A percentile compares a stretch with the other conserved stretches of the same genome.
Conservation (phyloP, 768 basidiomycete species). For the Mycena venus region DNA sequence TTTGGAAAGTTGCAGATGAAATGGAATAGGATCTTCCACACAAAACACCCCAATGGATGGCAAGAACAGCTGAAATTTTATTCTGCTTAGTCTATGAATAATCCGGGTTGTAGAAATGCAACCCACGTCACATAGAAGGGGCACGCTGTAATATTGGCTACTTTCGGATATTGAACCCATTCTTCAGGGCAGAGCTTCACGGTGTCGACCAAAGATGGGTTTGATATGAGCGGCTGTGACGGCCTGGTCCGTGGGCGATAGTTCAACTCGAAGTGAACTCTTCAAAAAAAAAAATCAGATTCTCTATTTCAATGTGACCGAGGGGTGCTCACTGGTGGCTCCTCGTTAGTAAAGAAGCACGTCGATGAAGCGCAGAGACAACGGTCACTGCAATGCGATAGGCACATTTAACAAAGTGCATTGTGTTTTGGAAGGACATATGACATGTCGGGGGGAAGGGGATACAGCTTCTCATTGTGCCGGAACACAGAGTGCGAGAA, state of each 20-base stretch:
- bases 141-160: background rate
- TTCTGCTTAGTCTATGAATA: background rate
- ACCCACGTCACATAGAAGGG: slow-evolving; percentile 8
- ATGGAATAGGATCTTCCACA: background rate
- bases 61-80: slow-evolving; percentile 2
- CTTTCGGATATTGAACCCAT: slow-evolving; percentile 1
- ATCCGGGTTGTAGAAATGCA: background rate
- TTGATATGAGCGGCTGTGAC: slow-evolving; percentile 4
- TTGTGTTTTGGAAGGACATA: background rate
- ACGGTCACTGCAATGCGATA: slow-evolving; percentile 17
- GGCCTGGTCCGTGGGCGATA: slow-evolving; percentile 5
- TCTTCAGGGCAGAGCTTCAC: slow-evolving; percentile 21
- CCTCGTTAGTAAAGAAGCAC: slow-evolving; percentile 9
- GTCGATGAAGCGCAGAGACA: slow-evolving; percentile 1
- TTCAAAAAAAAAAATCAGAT: background rate
- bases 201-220: slow-evolving; percentile 8
- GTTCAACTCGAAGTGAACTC: background rate
- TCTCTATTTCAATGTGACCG: background rate
- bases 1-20: slow-evolving; percentile 11
- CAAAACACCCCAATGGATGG: slow-evolving; percentile 11
- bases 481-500: slow-evolving; percentile 5
- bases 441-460: slow-evolving; percentile 17
- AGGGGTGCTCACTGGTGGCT: background rate
- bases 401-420: slow-evolving; percentile 2
- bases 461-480: background rate